These are phyloP conservation scores for Cryphonectria japonica DNA, from an alignment of 2,329 filamentous ascomycete species.

Conservation along the genomic window DNA sequence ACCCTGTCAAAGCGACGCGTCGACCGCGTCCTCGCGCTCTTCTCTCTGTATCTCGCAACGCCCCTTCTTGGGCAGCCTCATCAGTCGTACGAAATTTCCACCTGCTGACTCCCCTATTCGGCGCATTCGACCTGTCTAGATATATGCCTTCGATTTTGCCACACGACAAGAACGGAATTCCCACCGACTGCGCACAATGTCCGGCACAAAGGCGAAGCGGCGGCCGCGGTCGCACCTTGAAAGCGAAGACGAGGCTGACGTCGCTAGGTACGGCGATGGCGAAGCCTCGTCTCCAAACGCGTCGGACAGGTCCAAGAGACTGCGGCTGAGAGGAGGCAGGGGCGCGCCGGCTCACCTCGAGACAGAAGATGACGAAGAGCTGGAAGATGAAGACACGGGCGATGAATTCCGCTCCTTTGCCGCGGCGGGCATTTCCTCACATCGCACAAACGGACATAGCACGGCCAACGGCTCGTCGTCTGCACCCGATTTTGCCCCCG, in stretches of 20 bases:
- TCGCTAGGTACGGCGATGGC: slow-evolving; percentile 29
- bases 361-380: slow-evolving; percentile 25
- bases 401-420: slow-evolving; percentile 33
- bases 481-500: slow-evolving; percentile 61
- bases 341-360: slow-evolving; percentile 29
- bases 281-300: slow-evolving; percentile 34
- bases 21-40: slow-evolving; percentile 17
- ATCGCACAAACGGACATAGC: slow-evolving; percentile 13
- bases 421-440: slow-evolving; percentile 29
- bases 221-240: slow-evolving; percentile 49
- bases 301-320: slow-evolving; percentile 42
- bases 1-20: slow-evolving; percentile 23
- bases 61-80: not conserved
- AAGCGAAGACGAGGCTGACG: slow-evolving; percentile 42
- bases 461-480: slow-evolving; percentile 28
- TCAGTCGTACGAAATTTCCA: not conserved
- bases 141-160: not conserved
- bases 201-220: slow-evolving; percentile 41
- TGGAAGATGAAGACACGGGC: slow-evolving; percentile 24
- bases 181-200: slow-evolving; percentile 32
- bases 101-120: not conserved
- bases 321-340: slow-evolving; percentile 35
- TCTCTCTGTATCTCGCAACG: not conserved
- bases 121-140: not conserved
- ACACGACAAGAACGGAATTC: not conserved